A percentile compares a stretch with the other conserved stretches of the same genome.
Conservation (phyloP, 345 rosid genomes). For the Eucalyptus cloeziana region DNA sequence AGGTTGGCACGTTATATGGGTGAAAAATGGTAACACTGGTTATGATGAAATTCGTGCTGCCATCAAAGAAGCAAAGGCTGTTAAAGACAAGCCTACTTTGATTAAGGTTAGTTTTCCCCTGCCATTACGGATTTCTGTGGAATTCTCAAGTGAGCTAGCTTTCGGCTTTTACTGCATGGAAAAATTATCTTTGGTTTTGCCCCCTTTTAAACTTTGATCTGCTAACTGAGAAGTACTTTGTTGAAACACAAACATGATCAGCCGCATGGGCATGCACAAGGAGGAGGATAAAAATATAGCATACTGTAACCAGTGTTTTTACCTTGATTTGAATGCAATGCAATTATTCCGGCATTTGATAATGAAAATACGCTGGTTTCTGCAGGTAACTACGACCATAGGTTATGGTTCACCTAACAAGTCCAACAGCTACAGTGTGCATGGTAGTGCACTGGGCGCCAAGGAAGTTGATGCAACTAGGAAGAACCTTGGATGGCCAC, state of each 20-base stretch:
- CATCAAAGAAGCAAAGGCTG: constrained; percentile 95
- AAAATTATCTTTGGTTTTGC: neutral
- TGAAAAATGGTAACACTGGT: constrained; percentile 97
- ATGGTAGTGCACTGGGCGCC: constrained; percentile 93
- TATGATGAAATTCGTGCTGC: constrained; percentile 99
- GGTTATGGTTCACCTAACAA: constrained; percentile 99
- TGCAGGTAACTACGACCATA: constrained; percentile 82
- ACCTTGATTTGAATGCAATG: neutral
- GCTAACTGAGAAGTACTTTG: neutral
- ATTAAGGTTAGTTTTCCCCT: constrained; percentile 29
- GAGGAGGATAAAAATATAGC: neutral
- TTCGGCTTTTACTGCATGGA: neutral
- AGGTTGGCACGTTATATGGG: constrained; percentile 99
- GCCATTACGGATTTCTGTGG: neutral
- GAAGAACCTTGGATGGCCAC: constrained; percentile 91
- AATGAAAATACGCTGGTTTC: neutral
- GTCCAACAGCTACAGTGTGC: constrained; percentile 90
- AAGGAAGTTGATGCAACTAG: constrained; percentile 99
- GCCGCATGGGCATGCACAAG: neutral
- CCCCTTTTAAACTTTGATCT: neutral
- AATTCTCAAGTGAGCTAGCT: neutral
- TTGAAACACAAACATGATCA: neutral
- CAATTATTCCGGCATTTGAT: neutral
- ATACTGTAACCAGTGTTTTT: neutral
- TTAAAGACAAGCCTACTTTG: constrained; percentile 85